Conservation (phyloP, 345 rosid genomes). For the Ceriops zippeliana region DNA sequence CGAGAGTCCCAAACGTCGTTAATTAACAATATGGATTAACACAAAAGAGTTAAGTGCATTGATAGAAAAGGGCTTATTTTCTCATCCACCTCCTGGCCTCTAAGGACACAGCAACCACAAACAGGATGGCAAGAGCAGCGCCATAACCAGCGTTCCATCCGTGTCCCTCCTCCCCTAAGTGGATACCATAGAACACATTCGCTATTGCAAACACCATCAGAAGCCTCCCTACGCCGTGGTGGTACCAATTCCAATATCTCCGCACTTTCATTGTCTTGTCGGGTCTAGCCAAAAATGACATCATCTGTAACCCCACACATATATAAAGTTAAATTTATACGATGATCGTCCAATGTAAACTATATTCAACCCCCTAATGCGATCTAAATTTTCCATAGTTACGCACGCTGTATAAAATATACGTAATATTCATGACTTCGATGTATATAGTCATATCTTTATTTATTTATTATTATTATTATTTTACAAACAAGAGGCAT, state of each 20-base stretch:
- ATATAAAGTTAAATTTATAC: too few relatives aligned
- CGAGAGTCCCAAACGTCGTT: too few relatives aligned
- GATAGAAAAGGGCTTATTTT: conserved; percentile 20
- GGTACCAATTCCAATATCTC: conserved; percentile 84
- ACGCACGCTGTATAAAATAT: too few relatives aligned
- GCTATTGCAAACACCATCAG: conserved; percentile 51
- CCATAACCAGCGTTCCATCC: conserved; percentile 73
- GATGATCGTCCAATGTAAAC: too few relatives aligned
- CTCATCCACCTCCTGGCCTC: conserved; percentile 45
- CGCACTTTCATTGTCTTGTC: conserved; percentile 49
- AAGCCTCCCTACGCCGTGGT: conserved; percentile 54
- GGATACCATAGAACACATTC: conserved; percentile 81
- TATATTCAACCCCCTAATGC: too few relatives aligned
- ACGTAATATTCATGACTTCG: too few relatives aligned
- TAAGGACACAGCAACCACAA: conserved; percentile 31
- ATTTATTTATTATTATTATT: too few relatives aligned
- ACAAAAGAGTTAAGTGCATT: background rate
- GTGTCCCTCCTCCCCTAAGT: conserved; percentile 48
- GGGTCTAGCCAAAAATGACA: conserved; percentile 68
- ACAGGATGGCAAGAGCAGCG: conserved; percentile 37
- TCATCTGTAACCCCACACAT: conserved; percentile 25
- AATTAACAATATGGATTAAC: too few relatives aligned
- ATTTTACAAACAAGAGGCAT: too few relatives aligned
- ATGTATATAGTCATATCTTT: too few relatives aligned
- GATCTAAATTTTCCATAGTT: too few relatives aligned